Conservation (phyloP, 208 protist genomes). For the Herpetomonas samuelpessoai region DNA sequence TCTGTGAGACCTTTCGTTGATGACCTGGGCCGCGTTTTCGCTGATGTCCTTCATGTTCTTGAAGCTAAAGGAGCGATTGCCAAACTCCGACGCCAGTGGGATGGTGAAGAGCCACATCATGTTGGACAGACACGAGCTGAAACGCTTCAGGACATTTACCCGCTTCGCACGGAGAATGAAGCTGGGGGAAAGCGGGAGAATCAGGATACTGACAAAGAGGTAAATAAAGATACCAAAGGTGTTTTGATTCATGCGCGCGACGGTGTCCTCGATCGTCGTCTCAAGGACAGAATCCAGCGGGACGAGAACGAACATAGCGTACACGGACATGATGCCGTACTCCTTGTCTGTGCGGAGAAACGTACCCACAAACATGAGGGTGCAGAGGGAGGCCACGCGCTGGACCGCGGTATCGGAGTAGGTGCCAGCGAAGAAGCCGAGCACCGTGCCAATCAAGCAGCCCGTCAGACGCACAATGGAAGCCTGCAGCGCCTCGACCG, state of each 20-base stretch:
- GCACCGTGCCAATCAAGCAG: slow-evolving; percentile 81
- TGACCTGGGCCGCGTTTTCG: not conserved
- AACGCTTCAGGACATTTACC: slow-evolving; percentile 60
- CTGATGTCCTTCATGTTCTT: not conserved
- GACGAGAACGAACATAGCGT: slow-evolving; percentile 88
- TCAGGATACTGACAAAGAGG: slow-evolving; percentile 64
- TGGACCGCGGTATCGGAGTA: slow-evolving; percentile 66
- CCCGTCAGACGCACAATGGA: slow-evolving; percentile 83
- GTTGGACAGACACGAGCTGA: slow-evolving; percentile 45
- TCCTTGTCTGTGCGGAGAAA: slow-evolving; percentile 82
- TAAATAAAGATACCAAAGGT: slow-evolving; percentile 91
- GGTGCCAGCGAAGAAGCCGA: slow-evolving; percentile 85
- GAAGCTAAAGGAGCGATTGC: not conserved
- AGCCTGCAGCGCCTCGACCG: slow-evolving; percentile 82
- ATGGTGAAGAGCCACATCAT: slow-evolving; percentile 63
- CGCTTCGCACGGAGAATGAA: slow-evolving; percentile 77
- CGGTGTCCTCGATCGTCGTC: slow-evolving; percentile 60
- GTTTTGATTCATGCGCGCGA: slow-evolving; percentile 88
- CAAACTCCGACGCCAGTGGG: slow-evolving; percentile 22
- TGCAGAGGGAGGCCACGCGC: slow-evolving; percentile 77
- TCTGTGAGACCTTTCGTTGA: no score
- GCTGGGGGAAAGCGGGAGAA: slow-evolving; percentile 75
- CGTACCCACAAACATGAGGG: slow-evolving; percentile 73
- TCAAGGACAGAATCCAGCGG: slow-evolving; percentile 54
- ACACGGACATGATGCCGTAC: slow-evolving; percentile 84